Evolutionary conservation across 2,329 filamentous ascomycete species (phyloP).

Genomic region (Fusarium heterosporum): DNA sequence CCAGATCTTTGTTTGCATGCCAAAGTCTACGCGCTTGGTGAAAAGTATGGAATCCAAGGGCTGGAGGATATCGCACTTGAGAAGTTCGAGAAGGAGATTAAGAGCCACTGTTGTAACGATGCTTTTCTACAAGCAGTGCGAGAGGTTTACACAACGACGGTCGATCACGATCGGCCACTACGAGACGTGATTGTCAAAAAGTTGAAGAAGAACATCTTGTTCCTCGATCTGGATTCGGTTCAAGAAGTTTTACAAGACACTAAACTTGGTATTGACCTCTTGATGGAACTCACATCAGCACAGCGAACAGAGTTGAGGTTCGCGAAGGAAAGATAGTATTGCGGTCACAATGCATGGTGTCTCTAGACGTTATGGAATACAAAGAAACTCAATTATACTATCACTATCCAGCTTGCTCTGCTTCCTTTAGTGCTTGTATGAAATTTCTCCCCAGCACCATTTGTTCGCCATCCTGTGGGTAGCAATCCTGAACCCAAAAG

Average conservation of each 20-base stretch:
- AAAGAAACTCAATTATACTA: too few species aligned
- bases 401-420: not conserved
- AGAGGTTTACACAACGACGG: conserved; percentile 11
- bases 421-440: rapidly evolving
- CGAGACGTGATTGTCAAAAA: not conserved
- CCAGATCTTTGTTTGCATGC: not conserved
- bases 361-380: too few species aligned
- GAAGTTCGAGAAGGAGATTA: too few species aligned
- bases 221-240: too few species aligned
- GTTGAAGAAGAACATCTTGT: rapidly evolving
- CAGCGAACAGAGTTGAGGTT: too few species aligned
- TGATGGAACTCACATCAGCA: too few species aligned
- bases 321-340: too few species aligned
- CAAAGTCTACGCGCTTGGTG: conserved; percentile 4
- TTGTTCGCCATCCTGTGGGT: rapidly evolving
- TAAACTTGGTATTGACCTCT: not conserved
- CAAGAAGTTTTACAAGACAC: too few species aligned
- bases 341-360: too few species aligned
- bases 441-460: not conserved
- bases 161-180: conserved; percentile 2
- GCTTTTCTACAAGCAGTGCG: not conserved
- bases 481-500: not conserved
- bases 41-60: conserved; percentile 8
- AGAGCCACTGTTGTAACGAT: too few species aligned
- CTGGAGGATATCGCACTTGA: too few species aligned